These are phyloP conservation scores for Peniophora sp. DNA, from an alignment of 1,284 basidiomycete genomes.

Conservation along the genomic window DNA sequence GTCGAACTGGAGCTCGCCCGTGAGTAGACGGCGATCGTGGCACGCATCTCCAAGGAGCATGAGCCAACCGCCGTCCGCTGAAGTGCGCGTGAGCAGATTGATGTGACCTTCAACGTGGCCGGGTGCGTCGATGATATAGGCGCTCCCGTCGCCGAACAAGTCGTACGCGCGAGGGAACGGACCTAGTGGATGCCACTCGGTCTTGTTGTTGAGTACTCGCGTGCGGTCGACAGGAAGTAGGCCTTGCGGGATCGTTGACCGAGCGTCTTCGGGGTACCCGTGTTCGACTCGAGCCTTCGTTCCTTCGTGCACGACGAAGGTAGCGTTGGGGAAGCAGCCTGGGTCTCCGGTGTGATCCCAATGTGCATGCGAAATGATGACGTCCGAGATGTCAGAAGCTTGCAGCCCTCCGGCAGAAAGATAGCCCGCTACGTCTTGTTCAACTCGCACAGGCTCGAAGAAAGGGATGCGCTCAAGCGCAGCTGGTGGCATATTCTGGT, in stretches of 20 bases:
- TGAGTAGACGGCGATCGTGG: constrained; percentile 44
- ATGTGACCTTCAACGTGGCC: constrained; percentile 49
- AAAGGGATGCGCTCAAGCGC: constrained; percentile 20
- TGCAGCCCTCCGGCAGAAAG: constrained; percentile 34
- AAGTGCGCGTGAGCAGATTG: constrained; percentile 48
- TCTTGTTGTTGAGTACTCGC: constrained; percentile 24
- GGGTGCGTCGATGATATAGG: constrained; percentile 48
- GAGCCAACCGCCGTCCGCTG: constrained; percentile 47
- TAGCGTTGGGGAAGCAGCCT: constrained; percentile 16
- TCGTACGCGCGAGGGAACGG: constrained; percentile 46
- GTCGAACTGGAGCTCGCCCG: constrained; percentile 34
- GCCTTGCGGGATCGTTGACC: background rate
- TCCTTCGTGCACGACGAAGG: constrained; percentile 19
- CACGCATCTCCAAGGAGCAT: constrained; percentile 48
- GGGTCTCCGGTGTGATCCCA: constrained; percentile 27
- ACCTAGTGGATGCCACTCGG: constrained; percentile 25
- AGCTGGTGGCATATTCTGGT: constrained; percentile 28
- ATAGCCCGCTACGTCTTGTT: constrained; percentile 36
- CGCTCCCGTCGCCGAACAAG: constrained; percentile 47
- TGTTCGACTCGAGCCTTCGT: constrained; percentile 10
- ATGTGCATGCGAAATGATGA: constrained; percentile 21
- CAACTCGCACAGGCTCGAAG: constrained; percentile 20
- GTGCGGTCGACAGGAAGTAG: constrained; percentile 31
- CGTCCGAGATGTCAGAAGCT: constrained; percentile 14
- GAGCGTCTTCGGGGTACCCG: constrained; percentile 19